Evolutionary conservation across 1,284 basidiomycete genomes (phyloP).

Genomic region (Malassezia nana): DNA sequence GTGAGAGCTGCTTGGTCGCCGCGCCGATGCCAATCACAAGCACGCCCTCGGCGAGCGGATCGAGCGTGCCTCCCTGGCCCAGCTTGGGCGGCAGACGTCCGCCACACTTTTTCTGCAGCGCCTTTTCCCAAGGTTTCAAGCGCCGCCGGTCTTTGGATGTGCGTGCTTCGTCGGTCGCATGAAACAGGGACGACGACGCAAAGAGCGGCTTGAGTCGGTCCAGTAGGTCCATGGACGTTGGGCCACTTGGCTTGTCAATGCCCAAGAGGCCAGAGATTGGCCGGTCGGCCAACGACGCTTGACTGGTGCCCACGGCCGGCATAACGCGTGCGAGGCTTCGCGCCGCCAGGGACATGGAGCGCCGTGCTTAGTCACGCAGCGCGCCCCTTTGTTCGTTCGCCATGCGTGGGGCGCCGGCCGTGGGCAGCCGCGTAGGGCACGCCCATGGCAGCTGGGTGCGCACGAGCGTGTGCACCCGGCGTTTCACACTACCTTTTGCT

Average conservation of each 20-base stretch:
- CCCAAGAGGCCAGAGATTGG: constrained; percentile 74
- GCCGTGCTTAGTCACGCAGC: not conserved
- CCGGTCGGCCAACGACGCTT: constrained; percentile 21
- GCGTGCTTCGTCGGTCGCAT: constrained; percentile 23
- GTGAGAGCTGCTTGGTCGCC: constrained; percentile 75
- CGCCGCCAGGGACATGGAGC: not conserved
- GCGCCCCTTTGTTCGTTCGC: too few relatives aligned
- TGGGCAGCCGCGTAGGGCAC: too few relatives aligned
- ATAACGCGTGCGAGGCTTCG: not conserved
- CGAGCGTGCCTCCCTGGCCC: constrained; percentile 86
- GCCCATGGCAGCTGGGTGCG: too few relatives aligned
- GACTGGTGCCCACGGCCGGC: not conserved
- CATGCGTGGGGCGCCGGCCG: too few relatives aligned
- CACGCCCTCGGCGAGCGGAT: constrained; percentile 91
- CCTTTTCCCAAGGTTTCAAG: constrained; percentile 26
- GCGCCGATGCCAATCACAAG: constrained; percentile 74
- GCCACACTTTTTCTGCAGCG: constrained; percentile 5
- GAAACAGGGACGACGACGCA: constrained; percentile 67
- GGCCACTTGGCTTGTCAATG: constrained; percentile 73
- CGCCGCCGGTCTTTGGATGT: constrained; percentile 25
- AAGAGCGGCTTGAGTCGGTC: constrained; percentile 75
- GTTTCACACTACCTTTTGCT: too few relatives aligned
- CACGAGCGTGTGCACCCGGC: too few relatives aligned
- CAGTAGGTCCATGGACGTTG: constrained; percentile 79
- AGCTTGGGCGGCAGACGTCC: constrained; percentile 55